Base-by-base conservation (phyloP, 192 early-diverging fungal species). In the Thamnidium elegans region DNA sequence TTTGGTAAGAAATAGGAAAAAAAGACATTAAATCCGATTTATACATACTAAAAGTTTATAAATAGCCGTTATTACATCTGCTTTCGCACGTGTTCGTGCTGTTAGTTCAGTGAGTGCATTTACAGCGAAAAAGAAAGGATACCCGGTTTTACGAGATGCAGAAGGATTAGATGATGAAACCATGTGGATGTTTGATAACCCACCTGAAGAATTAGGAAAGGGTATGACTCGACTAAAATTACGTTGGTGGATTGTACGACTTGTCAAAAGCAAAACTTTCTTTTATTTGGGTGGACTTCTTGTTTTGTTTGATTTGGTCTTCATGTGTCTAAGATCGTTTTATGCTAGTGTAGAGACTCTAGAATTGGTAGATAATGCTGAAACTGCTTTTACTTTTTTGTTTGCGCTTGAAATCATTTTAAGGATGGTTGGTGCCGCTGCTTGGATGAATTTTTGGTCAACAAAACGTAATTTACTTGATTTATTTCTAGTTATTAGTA, bases 1-100 rank as follows among this genome's bases (percentile, higher is more conserved):
- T 52, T 70, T 45, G 69, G 69, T 70, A 64, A 65, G 36, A 19
- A 30, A 31, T 3, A 31, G 32, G 14, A 19, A 39, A 19, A 13
- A n/a, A 26, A 30, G 7, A 13, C n/a, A n/a, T n/a, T n/a, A n/a
- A 44, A 19, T 7, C 21, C 3, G 11, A 7, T 10, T 21, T 6
- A 17, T 2, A 50, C 17, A 3, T 32, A 32, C 15, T 56, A 14
- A 55, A 17, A 50, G 5, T 6, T n/a, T 7, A 21, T 54, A 30
- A 50, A 45, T 78, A 15, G 84, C 84, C n/a, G 84, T 84, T 48
- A 80, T 84, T 52, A 80, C 78, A 11, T 74, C 74, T 52, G 72
- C 79, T 50, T 86, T 86, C 72, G 80, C 78, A 19, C 69, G 77
- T 63, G 78, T 82, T 21, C 58, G 84, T 52, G 82, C 77, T 43